These are phyloP conservation scores for Aspergillus viridinutans DNA, from an alignment of 2,329 filamentous ascomycete genomes.

Conservation along the genomic window DNA sequence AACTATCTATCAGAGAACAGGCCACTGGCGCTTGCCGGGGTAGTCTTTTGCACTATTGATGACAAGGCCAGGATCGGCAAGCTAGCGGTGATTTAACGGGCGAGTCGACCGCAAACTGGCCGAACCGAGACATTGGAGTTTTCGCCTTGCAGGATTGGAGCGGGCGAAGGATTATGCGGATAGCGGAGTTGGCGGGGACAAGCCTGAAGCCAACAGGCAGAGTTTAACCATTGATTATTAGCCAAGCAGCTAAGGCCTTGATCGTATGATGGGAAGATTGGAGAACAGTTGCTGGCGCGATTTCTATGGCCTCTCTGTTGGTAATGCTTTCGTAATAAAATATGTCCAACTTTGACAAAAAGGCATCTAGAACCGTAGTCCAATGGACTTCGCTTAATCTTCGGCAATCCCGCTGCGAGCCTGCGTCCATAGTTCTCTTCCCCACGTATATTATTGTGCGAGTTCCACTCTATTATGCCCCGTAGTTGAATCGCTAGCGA, in stretches of 20 bases:
- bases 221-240: background rate
- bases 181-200: background rate
- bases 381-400: background rate
- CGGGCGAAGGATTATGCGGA: background rate
- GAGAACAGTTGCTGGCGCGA: background rate
- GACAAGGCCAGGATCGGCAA: background rate
- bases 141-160: background rate
- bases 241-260: background rate
- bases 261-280: background rate
- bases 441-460: background rate
- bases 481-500: background rate
- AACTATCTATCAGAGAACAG: background rate
- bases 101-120: background rate
- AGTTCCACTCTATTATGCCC: background rate
- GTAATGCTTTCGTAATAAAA: background rate
- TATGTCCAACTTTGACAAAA: too few relatives aligned
- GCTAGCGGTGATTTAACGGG: background rate
- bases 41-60: background rate
- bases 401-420: background rate
- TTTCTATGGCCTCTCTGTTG: background rate
- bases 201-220: background rate
- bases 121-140: background rate
- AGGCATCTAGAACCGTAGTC: too few relatives aligned
- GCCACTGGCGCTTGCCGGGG: too few relatives aligned
- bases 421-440: background rate